Base-by-base conservation (phyloP, 495 filamentous ascomycete species). In the Penicillium bialowiezense region DNA sequence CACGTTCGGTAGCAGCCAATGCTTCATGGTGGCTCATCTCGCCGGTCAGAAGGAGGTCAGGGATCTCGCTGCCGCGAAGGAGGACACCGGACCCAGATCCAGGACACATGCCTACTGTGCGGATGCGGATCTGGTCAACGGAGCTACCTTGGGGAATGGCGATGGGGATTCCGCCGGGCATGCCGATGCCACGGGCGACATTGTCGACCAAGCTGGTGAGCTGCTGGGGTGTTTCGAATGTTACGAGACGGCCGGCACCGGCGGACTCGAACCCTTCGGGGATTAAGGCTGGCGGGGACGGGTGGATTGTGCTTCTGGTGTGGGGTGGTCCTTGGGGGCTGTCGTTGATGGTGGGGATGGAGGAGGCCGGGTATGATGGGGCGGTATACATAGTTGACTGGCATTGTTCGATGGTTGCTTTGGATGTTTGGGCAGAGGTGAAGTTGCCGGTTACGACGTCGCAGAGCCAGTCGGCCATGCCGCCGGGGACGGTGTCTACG, bases 1-100 rank as follows among this genome's bases (percentile, higher is more conserved):
- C 93, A n/a, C 79, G 76, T 75, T 97, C 92, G 23, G 86, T 89
- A 18, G 89, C 86, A 24, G 87, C 81, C 33, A 98, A 77, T 9
- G 92, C 87, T 50, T 93, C 86, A 61, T 98, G 93, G 64, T 98
- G 93, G 43, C 81, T 85, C 79, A 97, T 80, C 64, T 98, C 93
- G 7, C 93, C 93, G 0, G 92, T 97, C 50, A 97, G 87, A 1
- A 91, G 68, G 20, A 97, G 69, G 61, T 97, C 90, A 0, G 77
- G 71, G 3, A 85, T 77, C 19, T 78, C 73, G 10, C 70, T 69
- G 14, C 68, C 58, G 14, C 83, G 73, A 41, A 85, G 77, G 48
- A 98, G 78, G 10, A 96, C 72, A 26, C 82, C 78, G 3, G 80
- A 82, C 0, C 93, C 93, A 1, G 85, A 90, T 0, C 93, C 93